Evolutionary conservation across 1,139 yeast species (phyloP), one percentile per base, ranked within the genome.

Genomic region (Yueomyces sp.): DNA sequence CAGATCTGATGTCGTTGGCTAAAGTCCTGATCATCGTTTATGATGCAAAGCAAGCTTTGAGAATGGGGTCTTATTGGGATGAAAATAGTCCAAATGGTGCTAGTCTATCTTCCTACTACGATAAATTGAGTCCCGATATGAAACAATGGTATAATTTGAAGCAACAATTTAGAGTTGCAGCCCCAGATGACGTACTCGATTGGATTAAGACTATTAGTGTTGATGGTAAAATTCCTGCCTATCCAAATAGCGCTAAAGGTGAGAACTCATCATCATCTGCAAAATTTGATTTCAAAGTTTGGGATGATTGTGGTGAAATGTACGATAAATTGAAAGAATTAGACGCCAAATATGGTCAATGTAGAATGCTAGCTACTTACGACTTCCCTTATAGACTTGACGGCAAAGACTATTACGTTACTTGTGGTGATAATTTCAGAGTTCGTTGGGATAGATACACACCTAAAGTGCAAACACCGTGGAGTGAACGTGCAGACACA

Each of bases 341-440:
- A 40, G 62, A 67, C 44, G 42, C 45, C 1, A 38, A 52, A 39
- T 50, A 46, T 44, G 70, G 71, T 1, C 70, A 66, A 46, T 64
- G 67, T 39, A 52, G 72, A 46, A 54, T 67, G 47, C 41, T 67
- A 19, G 57, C 66, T 7, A 67, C 72, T 2, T 67, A 67, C 47
- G 72, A 67, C 47, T 67, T 64, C 52, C 70, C 70, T 1, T 67
- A 67, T 47, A 55, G 68, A 44, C 47, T 67, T 9, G 70, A 67
- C 39, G 66, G 65, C 4, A 64, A 62, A 40, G 69, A 65, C 43
- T 65, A 67, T 54, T 66, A 50, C 46, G 72, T 67, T 7, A 56
- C 60, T 2, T 65, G 69, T 40, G 62, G 64, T 34, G 70, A 65
- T 33, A 57, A 56, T 26, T 67, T 67, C 48, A 64, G 62, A 41